Evolutionary conservation across 225 moss, liverwort and hornwort genomes (phyloP).

Genomic region (Anthoceros angustus): DNA sequence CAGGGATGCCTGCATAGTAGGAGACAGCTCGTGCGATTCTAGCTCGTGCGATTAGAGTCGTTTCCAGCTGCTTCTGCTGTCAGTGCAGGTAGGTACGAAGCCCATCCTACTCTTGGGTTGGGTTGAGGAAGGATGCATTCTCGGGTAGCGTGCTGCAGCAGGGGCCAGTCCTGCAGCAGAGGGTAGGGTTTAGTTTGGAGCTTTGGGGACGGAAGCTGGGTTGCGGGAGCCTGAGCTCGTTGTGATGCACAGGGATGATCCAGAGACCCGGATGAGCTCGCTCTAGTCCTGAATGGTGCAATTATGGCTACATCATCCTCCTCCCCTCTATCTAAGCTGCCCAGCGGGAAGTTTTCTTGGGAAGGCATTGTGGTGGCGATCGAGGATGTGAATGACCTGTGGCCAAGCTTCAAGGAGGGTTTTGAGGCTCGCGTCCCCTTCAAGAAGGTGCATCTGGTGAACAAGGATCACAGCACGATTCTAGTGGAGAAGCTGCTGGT

Average conservation of each 20-base stretch:
- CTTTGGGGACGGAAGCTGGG: neutral
- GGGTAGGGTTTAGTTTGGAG: neutral
- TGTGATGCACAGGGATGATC: neutral
- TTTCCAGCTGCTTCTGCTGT: too few relatives aligned
- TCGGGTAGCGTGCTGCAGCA: neutral
- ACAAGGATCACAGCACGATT: constrained; percentile 83
- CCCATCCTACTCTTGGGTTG: too few relatives aligned
- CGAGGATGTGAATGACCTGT: constrained; percentile 85
- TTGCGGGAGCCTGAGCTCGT: neutral
- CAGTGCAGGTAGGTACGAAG: too few relatives aligned
- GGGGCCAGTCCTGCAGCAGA: neutral
- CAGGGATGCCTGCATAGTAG: too few relatives aligned
- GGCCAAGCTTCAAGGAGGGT: constrained; percentile 58
- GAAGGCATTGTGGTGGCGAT: constrained; percentile 24
- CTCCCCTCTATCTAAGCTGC: neutral
- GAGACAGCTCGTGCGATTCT: too few relatives aligned
- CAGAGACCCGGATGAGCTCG: neutral
- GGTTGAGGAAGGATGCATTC: neutral
- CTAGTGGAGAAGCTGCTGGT: constrained; percentile 74
- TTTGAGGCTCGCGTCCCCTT: constrained; percentile 80
- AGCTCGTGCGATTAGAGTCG: too few relatives aligned
- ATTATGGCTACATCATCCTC: constrained; percentile 1
- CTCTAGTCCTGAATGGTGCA: neutral
- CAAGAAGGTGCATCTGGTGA: constrained; percentile 72
- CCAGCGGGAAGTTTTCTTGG: neutral